Conservation (phyloP, 305 asterid genomes). For the Striga hermonthica region DNA sequence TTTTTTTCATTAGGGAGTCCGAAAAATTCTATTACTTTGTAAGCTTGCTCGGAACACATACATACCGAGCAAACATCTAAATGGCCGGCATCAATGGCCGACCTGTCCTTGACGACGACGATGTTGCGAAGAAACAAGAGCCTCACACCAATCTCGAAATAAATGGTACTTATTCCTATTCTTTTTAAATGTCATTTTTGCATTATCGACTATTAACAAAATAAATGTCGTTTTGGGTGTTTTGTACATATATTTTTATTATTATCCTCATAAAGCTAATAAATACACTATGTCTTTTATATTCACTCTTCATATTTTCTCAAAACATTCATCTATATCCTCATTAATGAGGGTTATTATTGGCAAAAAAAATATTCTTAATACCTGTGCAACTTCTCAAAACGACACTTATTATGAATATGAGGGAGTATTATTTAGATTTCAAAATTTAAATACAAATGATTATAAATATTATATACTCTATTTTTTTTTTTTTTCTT, state of each 20-base stretch:
- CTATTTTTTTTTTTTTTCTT: background rate
- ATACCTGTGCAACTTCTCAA: too few species aligned
- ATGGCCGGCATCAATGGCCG: constrained; percentile 30
- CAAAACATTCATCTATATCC: background rate
- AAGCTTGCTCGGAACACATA: background rate
- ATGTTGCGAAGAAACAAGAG: constrained; percentile 24
- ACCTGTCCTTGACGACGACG: constrained; percentile 12
- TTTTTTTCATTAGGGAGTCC: too few species aligned
- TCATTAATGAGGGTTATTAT: too few species aligned
- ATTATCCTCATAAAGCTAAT: too few species aligned
- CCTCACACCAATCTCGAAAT: constrained; percentile 31
- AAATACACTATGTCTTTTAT: too few species aligned
- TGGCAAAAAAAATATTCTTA: too few species aligned
- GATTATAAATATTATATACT: too few species aligned
- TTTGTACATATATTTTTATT: too few species aligned
- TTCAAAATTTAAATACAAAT: background rate
- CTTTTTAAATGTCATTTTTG: background rate
- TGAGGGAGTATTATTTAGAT: background rate
- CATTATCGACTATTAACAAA: too few species aligned
- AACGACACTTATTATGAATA: too few species aligned
- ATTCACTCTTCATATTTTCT: background rate
- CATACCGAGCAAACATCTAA: background rate
- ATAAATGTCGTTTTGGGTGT: too few species aligned
- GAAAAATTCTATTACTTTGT: too few species aligned
- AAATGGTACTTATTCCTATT: constrained; percentile 17